phyloP scores from a whole-genome alignment of 1,139 yeast genomes.

The Lodderomyces margitis region DNA sequence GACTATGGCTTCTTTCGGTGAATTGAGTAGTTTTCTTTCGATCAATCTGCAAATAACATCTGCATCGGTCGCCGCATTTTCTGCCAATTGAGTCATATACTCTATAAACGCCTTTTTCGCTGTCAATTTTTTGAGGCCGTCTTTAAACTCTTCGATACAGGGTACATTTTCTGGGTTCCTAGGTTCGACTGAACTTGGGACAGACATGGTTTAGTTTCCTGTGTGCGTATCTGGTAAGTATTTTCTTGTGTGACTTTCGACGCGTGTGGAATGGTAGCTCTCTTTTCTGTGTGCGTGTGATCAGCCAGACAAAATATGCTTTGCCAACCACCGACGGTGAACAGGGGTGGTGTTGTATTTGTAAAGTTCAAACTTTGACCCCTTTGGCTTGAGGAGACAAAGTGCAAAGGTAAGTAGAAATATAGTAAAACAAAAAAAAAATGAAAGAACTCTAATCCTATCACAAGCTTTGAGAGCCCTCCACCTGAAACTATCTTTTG shows the following conservation, averaged over 20 bases:
- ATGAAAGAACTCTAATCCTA: too few relatives aligned
- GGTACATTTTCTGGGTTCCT: not conserved
- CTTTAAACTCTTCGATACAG: slow-evolving; percentile 19
- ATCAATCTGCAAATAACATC: slow-evolving; percentile 31
- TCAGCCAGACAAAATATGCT: too few relatives aligned
- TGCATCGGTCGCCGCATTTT: slow-evolving; percentile 29
- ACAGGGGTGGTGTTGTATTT: too few relatives aligned
- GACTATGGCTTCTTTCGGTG: slow-evolving; percentile 41
- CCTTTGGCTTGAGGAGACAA: not conserved
- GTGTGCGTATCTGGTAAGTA: not conserved
- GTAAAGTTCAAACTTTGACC: not conserved
- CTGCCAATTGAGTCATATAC: slow-evolving; percentile 41
- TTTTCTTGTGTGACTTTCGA: not conserved
- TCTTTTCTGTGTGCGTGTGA: too few relatives aligned
- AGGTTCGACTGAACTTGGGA: not conserved
- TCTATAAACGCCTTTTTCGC: slow-evolving; percentile 40
- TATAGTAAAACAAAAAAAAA: not conserved
- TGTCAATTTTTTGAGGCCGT: slow-evolving; percentile 34
- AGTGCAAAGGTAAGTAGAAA: not conserved
- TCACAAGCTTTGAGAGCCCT: too few relatives aligned
- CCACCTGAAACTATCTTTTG: not conserved
- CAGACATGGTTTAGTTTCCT: not conserved
- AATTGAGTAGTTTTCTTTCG: slow-evolving; percentile 33
- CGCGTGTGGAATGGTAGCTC: not conserved
- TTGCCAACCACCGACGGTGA: too few relatives aligned